A percentile compares a stretch with the other conserved stretches of the same genome.
Evolutionary conservation across 495 filamentous ascomycete genomes (phyloP).

Genomic region (Penicillium waksmanii): DNA sequence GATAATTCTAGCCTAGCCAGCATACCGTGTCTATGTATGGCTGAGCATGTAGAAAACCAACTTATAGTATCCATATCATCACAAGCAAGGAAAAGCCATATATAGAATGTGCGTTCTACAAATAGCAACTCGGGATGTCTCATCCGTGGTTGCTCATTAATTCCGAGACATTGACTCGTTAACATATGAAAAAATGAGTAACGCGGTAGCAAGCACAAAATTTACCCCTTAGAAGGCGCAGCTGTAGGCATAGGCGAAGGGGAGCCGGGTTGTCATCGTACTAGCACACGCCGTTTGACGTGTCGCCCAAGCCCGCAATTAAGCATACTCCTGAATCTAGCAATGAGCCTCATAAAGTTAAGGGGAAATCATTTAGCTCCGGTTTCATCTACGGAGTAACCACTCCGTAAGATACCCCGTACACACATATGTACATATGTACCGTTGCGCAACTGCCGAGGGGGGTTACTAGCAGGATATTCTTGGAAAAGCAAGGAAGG

Average conservation of each 20-base stretch:
- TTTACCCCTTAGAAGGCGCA: not conserved
- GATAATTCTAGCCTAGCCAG: too few relatives aligned
- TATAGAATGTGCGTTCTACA: too few relatives aligned
- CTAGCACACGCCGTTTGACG: not conserved
- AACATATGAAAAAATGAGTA: not conserved
- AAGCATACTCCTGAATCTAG: not conserved
- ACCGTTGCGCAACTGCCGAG: not conserved
- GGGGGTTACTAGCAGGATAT: not conserved
- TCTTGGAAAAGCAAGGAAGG: not conserved
- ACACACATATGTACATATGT: too few relatives aligned
- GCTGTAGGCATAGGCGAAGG: not conserved
- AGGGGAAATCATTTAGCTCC: not conserved
- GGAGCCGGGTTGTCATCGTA: not conserved
- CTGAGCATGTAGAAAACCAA: too few relatives aligned
- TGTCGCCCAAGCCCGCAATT: not conserved
- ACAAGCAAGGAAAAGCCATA: too few relatives aligned
- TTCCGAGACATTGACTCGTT: conserved; percentile 2
- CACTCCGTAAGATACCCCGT: too few relatives aligned
- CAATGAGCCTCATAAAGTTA: too few relatives aligned
- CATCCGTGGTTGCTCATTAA: too few relatives aligned
- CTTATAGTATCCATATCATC: too few relatives aligned
- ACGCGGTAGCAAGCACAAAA: not conserved
- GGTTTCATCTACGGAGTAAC: not conserved
- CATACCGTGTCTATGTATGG: too few relatives aligned
- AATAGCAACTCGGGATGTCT: too few relatives aligned